Conservation (phyloP, 2,329 filamentous ascomycete species). For the Ophiostoma angusticollis region DNA sequence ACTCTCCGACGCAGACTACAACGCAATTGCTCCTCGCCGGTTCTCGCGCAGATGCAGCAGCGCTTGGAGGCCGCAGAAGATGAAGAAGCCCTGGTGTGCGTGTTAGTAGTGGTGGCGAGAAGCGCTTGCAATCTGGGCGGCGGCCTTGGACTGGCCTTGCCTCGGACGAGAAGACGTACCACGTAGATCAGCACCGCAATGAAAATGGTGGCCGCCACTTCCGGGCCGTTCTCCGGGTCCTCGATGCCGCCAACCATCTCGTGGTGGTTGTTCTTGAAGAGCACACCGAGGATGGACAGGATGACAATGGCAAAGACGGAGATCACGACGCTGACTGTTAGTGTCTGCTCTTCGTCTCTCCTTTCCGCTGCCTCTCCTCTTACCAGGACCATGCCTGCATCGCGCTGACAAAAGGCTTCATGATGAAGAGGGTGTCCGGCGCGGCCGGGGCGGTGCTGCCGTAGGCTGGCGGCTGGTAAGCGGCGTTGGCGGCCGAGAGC, state of each 20-base stretch:
- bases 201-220: slow-evolving; percentile 76
- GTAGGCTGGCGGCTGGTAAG: slow-evolving; percentile 3
- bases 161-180: slow-evolving; percentile 54
- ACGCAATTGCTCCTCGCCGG: slow-evolving; percentile 69
- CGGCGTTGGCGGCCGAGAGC: neutral
- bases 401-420: slow-evolving; percentile 91
- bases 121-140: neutral
- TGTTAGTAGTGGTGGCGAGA: neutral
- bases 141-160: no score
- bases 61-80: slow-evolving; percentile 86
- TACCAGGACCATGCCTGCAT: slow-evolving; percentile 94
- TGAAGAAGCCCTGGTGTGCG: slow-evolving; percentile 58
- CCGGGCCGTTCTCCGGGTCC: slow-evolving; percentile 58
- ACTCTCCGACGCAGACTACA: no score
- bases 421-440: slow-evolving; percentile 31
- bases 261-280: slow-evolving; percentile 73
- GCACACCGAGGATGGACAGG: slow-evolving; percentile 49
- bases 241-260: slow-evolving; percentile 66
- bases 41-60: slow-evolving; percentile 74
- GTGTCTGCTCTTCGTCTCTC: neutral
- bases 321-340: slow-evolving; percentile 53
- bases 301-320: slow-evolving; percentile 53
- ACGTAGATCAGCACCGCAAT: slow-evolving; percentile 78
- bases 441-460: neutral
- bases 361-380: neutral